Percentiles rank a stretch among this genome's conserved stretches.
Conservation (phyloP, 768 basidiomycete species). For the Xanthoconium stramineum region DNA sequence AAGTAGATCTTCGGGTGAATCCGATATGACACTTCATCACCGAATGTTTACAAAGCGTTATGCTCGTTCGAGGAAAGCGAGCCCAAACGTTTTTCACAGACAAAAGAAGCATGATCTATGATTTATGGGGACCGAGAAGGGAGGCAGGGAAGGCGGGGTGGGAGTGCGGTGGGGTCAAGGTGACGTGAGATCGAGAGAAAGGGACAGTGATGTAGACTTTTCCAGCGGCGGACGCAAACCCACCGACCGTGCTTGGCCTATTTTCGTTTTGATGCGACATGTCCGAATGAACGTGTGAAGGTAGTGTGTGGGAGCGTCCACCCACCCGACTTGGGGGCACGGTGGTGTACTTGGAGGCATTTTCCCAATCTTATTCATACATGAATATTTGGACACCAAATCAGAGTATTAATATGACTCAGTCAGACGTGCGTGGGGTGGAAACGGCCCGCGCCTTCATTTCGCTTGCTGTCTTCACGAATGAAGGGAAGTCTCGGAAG, state of each 20-base stretch:
- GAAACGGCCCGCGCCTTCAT: background rate
- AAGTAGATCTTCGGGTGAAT: background rate
- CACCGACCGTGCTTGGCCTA: background rate
- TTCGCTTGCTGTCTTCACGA: conserved; percentile 6
- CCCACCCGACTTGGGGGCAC: background rate
- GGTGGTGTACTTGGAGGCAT: background rate
- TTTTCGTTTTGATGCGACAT: background rate
- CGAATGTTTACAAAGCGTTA: too few species aligned
- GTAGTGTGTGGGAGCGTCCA: background rate
- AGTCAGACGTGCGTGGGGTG: background rate
- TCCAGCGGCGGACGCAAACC: background rate
- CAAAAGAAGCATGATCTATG: too few species aligned
- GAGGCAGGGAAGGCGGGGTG: background rate
- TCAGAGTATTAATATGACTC: background rate
- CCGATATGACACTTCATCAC: background rate
- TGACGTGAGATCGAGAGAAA: background rate
- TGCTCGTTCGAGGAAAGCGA: too few species aligned
- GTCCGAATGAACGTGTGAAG: conserved; percentile 3
- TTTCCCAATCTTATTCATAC: background rate
- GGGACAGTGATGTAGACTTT: background rate
- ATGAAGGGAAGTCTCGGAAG: conserved; percentile 13
- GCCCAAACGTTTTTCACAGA: too few species aligned
- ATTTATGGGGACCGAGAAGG: background rate
- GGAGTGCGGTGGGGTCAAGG: background rate
- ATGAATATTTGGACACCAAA: background rate